These are phyloP conservation scores for Carallia brachiata DNA, from an alignment of 345 rosid genomes.

Conservation along the genomic window DNA sequence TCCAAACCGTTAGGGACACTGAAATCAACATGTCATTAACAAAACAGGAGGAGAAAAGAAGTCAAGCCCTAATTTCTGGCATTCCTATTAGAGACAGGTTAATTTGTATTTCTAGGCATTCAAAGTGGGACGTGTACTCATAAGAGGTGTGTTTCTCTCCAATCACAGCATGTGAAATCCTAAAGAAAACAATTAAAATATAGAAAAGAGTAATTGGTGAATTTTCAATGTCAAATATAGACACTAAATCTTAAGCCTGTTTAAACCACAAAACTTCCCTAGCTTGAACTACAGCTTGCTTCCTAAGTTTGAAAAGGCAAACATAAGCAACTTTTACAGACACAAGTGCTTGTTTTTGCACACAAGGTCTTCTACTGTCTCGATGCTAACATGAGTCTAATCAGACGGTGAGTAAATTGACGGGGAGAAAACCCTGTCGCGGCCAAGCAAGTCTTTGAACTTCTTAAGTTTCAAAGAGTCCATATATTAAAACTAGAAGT, in stretches of 20 bases:
- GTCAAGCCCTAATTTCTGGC: neutral
- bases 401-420: neutral
- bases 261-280: neutral
- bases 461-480: neutral
- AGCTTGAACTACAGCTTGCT: neutral
- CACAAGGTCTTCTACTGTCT: too few relatives aligned
- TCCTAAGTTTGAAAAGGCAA: neutral
- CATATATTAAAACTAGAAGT: too few relatives aligned
- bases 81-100: neutral
- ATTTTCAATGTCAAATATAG: too few relatives aligned
- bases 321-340: neutral
- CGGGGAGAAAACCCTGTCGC: neutral
- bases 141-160: neutral
- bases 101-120: neutral
- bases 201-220: neutral
- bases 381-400: neutral
- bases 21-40: neutral
- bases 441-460: neutral
- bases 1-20: neutral
- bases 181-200: neutral
- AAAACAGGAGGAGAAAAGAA: neutral
- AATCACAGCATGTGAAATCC: neutral
- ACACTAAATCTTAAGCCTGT: neutral
- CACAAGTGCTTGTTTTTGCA: neutral
- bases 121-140: too few relatives aligned